Percentiles rank a stretch among this genome's conserved stretches.
phyloP scores from a whole-genome alignment of 2,329 filamentous ascomycete genomes.

The Fusarium tuaranense region DNA sequence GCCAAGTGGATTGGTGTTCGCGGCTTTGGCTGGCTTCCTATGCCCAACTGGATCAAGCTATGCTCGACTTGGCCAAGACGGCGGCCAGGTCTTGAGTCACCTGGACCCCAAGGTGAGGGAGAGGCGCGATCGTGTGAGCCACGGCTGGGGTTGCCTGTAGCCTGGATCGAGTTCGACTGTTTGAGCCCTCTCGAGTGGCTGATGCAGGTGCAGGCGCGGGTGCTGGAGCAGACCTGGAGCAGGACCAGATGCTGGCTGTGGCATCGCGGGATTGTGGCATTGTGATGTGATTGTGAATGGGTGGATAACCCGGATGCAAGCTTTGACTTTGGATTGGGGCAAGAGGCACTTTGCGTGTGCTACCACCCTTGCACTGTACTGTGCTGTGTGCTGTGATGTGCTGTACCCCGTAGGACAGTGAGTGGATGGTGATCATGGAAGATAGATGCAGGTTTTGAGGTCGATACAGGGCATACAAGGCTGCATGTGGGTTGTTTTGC shows the following conservation, averaged over 20 bases:
- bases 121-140: constrained; percentile 32
- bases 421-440: not conserved
- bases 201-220: not conserved
- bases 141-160: constrained; percentile 25
- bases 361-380: not conserved
- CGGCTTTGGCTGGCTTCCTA: constrained; percentile 30
- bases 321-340: not conserved
- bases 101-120: constrained; percentile 22
- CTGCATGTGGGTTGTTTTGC: constrained; percentile 3
- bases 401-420: not conserved
- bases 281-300: constrained; percentile 18
- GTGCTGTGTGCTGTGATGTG: not conserved
- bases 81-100: constrained; percentile 33
- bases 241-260: constrained; percentile 6
- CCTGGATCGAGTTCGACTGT: constrained; percentile 6
- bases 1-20: constrained; percentile 20
- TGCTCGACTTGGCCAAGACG: constrained; percentile 27
- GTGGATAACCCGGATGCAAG: constrained; percentile 17
- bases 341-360: not conserved
- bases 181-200: constrained; percentile 19
- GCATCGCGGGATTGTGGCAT: constrained; percentile 23
- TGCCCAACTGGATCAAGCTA: constrained; percentile 18
- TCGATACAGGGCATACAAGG: constrained; percentile 1
- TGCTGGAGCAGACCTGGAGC: not conserved
- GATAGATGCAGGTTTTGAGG: constrained; percentile 1